Conservation (phyloP, 768 basidiomycete species). For the Boletus reticulatus region DNA sequence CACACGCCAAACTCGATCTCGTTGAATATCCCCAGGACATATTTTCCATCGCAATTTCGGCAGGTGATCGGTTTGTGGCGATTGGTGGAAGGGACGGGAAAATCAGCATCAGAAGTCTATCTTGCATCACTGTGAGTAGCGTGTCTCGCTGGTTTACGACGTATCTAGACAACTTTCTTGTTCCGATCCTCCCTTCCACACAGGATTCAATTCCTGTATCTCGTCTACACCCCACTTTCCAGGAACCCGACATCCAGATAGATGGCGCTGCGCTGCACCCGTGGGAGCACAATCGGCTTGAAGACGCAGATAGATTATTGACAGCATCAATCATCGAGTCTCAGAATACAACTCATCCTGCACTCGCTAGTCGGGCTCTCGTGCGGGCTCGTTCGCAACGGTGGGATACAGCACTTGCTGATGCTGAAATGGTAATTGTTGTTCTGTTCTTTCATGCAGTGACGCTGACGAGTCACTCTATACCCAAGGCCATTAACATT, state of each 20-base stretch:
- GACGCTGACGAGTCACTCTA: background rate
- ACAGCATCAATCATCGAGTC: background rate
- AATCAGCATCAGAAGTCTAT: background rate
- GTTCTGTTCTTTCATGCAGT: background rate
- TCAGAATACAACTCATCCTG: background rate
- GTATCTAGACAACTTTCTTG: too few species aligned
- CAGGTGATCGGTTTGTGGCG: background rate
- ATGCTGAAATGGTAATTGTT: background rate
- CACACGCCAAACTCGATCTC: background rate
- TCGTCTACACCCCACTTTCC: background rate
- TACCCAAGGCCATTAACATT: background rate
- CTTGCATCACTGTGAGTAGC: background rate
- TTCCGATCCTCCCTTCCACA: background rate
- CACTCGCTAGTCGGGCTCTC: background rate
- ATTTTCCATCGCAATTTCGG: background rate
- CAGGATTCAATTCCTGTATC: background rate
- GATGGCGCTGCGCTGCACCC: background rate
- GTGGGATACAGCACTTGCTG: background rate
- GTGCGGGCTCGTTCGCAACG: background rate
- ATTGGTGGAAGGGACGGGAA: background rate
- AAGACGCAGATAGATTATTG: background rate
- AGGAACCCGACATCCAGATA: background rate
- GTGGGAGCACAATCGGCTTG: background rate
- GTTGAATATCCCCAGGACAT: background rate
- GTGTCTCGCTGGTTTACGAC: background rate